Base-by-base conservation (phyloP, 805 yeast genomes). In the Candida sanyiensis region DNA sequence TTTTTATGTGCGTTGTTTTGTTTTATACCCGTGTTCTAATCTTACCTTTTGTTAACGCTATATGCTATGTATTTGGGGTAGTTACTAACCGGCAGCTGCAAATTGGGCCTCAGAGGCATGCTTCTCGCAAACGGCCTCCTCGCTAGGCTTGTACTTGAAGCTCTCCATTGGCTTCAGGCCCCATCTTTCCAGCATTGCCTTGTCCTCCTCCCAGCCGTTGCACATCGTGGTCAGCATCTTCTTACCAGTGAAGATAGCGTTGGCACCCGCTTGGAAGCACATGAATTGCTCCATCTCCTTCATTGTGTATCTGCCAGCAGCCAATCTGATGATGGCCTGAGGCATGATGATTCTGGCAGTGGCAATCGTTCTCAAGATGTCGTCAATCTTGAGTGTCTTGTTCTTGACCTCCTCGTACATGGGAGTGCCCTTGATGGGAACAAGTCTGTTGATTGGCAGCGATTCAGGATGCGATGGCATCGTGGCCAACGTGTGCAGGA, bases 241-340 rank as follows among this genome's bases (percentile, higher is more conserved):
- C 57, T 83, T 80, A 26, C 93, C 93, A 1, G 89, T 83, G 59
- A 83, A 83, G 28, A 83, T 78, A 15, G 90, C 88, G 58, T 83
- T 83, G 48, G 80, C 78, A 15, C 93, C 93, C 24, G 81, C 76
- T 75, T 80, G 69, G 57, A 83, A 83, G 47, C 89, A 80, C 50
- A 83, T 57, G 40, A 79, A 72, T 56, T 83, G 93, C 49, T 83
- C 88, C 41, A 72, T 63, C 50, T 83, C 89, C 47, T 75, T 79
- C 89, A 83, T 82, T 16, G 87, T 78, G 56, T 81, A 80, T 45
- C 93, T 69, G 0, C 93, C 93, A 7, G 93, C 93, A 3, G 90
- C 88, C 37, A 83, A 64, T 45, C 93, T 69, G 43, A 83, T 74
- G 35, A 82, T 81, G 1, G 83, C 64, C 28, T 63, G 62, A 1